Base-by-base conservation (phyloP, 768 basidiomycete genomes). In the Lactifluus hygrophoroides region DNA sequence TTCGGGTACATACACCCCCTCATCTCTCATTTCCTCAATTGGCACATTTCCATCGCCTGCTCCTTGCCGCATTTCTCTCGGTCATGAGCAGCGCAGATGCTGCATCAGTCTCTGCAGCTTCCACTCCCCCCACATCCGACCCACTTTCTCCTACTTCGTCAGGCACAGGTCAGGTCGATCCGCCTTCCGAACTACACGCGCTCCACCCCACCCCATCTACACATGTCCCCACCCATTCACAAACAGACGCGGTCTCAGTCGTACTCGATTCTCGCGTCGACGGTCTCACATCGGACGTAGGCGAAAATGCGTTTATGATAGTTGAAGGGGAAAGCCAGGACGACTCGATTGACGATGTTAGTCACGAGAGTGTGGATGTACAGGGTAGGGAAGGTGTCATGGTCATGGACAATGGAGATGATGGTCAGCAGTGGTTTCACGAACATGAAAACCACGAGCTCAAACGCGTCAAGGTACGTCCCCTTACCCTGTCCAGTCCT, bases 381-480 rank as follows among this genome's bases (percentile, higher is more conserved):
- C 79, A 80, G 58, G 80, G 81, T 63, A 75, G 78, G 56, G 69
- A 73, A 44, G 68, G 73, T 23, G 75, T 73, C 38, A 65, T 69
- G 37, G 69, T 69, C 50, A 70, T 71, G 57, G 73, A 73, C 48
- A 73, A 70, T 14, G 71, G 71, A 52, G 74, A 72, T 40, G 85
- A 86, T 64, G 85, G 85, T 54, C 69, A 75, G 27, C 80, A 80
- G 66, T 83, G 83, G 45, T 86, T 79, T 61, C 73, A 80, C 6
- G 86, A 88, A 57, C 74, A 77, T 51, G 84, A 86, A 28, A 70
- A 68, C 66, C 80, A 85, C 67, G 88, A 88, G 65, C 74, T 88
- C 68, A 90, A 90, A 76, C 88, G 88, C 80, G 88, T 90, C 74
- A 90, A 88, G 80, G 86, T 84, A 69, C 65, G 81, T 66, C 63